Base-by-base conservation (phyloP, 345 rosid species). In the Eucalyptus tenuipes region DNA sequence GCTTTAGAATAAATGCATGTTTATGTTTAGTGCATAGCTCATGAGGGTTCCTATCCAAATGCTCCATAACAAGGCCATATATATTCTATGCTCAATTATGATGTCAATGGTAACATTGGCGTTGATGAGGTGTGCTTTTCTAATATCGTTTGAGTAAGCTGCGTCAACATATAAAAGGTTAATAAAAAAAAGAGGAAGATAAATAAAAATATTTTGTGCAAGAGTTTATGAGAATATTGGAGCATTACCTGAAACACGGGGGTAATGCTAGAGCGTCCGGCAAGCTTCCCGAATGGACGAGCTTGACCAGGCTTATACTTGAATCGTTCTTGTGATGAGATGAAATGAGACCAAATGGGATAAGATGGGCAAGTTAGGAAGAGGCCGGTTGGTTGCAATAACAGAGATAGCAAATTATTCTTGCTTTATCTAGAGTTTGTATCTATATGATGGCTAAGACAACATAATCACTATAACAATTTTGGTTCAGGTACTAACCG, bases 211-310 rank as follows among this genome's bases (percentile, higher is more conserved):
- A 55, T 24, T 10, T 16, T 42, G 33, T 44, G 27, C 52, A 44
- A 13, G 27, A 47, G 37, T 31, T 10, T 10, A 61, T 59, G 80
- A 49, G n/a, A 40, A 52, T 57, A 59, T 17, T 40, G 17, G 40
- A 7, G 27, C 45, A 49, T 48, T 85, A 90, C 94, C 92, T 94
- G 92, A 87, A 93, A 93, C 94, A 92, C 91, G 18, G 92, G 95
- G 80, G 95, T 93, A 75, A 94, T 94, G 55, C 94, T 94, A 49
- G 87, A 52, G 71, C 95, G 93, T 45, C 94, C 94, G 7, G 94
- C 94, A 89, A 94, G 84, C 94, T 93, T 94, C 87, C 93, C 94
- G 59, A 91, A 90, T 45, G 92, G 94, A 88, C 92, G 64, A 90
- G 87, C 93, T 88, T 91, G 89, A 45, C 91, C 88, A 15, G 89